phyloP scores from a whole-genome alignment of 2,329 filamentous ascomycete species.

The Polytolypa hystricis region DNA sequence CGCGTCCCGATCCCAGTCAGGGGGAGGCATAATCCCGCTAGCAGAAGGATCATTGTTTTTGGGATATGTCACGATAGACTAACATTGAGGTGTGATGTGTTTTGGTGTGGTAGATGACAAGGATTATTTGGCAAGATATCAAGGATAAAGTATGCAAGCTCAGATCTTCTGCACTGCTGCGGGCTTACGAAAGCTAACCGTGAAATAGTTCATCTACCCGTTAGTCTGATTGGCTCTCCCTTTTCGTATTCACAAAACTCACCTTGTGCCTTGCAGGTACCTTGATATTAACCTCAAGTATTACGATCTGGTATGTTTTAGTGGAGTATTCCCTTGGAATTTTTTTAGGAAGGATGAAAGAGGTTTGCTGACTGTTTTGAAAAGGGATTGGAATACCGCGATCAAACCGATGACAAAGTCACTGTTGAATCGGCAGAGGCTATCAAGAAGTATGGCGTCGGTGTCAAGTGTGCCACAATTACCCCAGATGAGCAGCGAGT shows the following conservation, averaged over 20 bases:
- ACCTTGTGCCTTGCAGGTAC: constrained; percentile 41
- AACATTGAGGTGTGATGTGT: neutral
- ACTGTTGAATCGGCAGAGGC: constrained; percentile 91
- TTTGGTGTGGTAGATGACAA: constrained; percentile 69
- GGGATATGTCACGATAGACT: no score
- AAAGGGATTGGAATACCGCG: constrained; percentile 77
- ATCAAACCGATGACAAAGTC: constrained; percentile 92
- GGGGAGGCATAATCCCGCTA: no score
- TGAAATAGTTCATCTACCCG: constrained; percentile 66
- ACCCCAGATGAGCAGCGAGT: constrained; percentile 95
- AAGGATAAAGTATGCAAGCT: constrained; percentile 63
- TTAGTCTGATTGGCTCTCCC: constrained; percentile 22
- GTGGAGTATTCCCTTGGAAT: constrained; percentile 7
- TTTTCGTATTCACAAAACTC: constrained; percentile 3
- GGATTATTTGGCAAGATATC: constrained; percentile 98
- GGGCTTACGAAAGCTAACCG: constrained; percentile 8
- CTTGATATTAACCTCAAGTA: constrained; percentile 98
- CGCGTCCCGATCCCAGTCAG: no score
- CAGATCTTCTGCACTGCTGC: constrained; percentile 9
- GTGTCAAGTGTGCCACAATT: constrained; percentile 98
- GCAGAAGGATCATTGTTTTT: no score
- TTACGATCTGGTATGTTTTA: constrained; percentile 63
- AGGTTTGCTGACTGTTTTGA: neutral
- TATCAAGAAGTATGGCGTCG: constrained; percentile 97
- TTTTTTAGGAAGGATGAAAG: neutral